Conservation (phyloP, 2,329 filamentous ascomycete genomes). For the Fusarium sarcochroum region DNA sequence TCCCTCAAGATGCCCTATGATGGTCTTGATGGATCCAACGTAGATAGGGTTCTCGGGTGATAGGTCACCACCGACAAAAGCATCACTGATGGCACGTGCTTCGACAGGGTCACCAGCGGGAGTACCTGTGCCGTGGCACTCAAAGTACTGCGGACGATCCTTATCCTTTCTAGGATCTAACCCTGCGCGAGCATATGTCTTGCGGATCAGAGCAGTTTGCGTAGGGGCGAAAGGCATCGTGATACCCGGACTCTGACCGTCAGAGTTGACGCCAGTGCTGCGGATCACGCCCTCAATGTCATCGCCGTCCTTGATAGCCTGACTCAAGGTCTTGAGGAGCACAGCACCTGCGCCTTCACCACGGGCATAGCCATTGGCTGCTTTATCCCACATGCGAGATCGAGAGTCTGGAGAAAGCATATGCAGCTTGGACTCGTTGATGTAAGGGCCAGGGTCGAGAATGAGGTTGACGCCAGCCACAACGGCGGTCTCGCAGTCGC, state of each 20-base stretch:
- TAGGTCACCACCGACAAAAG: neutral
- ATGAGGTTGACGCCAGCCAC: slow-evolving; percentile 26
- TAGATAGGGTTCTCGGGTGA: slow-evolving; percentile 5
- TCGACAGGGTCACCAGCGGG: slow-evolving; percentile 17
- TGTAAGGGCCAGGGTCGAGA: slow-evolving; percentile 21
- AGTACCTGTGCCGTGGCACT: slow-evolving; percentile 5
- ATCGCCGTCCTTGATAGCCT: neutral
- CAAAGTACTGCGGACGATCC: slow-evolving; percentile 6
- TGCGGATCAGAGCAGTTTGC: neutral
- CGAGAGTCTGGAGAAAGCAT: slow-evolving; percentile 5
- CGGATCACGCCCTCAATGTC: slow-evolving; percentile 3
- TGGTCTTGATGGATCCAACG: slow-evolving; percentile 31
- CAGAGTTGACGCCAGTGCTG: slow-evolving; percentile 4
- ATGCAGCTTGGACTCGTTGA: slow-evolving; percentile 8
- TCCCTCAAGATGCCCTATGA: slow-evolving; percentile 27
- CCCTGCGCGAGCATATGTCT: slow-evolving; percentile 1
- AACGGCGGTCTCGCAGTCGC: slow-evolving; percentile 24
- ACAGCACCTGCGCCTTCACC: slow-evolving; percentile 9
- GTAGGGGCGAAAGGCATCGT: neutral
- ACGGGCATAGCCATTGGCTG: slow-evolving; percentile 2
- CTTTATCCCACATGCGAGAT: slow-evolving; percentile 5
- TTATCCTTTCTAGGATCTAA: neutral
- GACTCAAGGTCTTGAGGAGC: neutral
- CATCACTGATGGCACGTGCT: neutral
- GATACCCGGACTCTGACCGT: slow-evolving; percentile 3